phyloP scores from a whole-genome alignment of 805 yeast species.

The Kuraishia capsulata region DNA sequence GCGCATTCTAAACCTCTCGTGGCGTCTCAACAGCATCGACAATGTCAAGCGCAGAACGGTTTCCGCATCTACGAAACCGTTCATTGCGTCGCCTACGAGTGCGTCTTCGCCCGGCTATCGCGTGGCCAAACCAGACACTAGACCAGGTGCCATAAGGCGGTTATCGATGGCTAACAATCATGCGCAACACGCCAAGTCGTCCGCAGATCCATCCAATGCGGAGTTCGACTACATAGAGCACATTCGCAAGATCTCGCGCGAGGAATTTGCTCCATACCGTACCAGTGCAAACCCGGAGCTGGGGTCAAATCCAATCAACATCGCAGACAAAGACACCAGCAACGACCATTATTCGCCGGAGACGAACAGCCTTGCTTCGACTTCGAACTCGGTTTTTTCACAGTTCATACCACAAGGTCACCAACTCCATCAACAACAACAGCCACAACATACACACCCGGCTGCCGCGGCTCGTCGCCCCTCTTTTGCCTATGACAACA shows the following conservation, averaged over 20 bases:
- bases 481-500: not conserved
- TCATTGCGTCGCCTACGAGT: not conserved
- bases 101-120: not conserved
- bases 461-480: not conserved
- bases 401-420: conserved; percentile 4
- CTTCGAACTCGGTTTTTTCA: conserved; percentile 12
- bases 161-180: not conserved
- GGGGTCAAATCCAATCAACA: conserved; percentile 15
- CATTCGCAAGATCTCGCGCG: conserved; percentile 24
- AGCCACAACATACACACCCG: too few species aligned
- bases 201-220: conserved; percentile 4
- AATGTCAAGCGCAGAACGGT: conserved; percentile 11
- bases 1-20: conserved; percentile 23
- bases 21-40: conserved; percentile 24
- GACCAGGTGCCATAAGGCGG: too few species aligned
- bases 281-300: conserved; percentile 5
- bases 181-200: not conserved
- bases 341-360: conserved; percentile 14
- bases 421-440: not conserved
- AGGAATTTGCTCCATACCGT: conserved; percentile 21
- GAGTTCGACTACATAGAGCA: conserved; percentile 27
- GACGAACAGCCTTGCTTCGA: conserved; percentile 10
- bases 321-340: conserved; percentile 8
- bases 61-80: not conserved
- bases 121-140: not conserved